Percentiles rank a stretch among this genome's conserved stretches.
Conservation (phyloP, 2,329 filamentous ascomycete genomes). For the Xylariaceae sp. region DNA sequence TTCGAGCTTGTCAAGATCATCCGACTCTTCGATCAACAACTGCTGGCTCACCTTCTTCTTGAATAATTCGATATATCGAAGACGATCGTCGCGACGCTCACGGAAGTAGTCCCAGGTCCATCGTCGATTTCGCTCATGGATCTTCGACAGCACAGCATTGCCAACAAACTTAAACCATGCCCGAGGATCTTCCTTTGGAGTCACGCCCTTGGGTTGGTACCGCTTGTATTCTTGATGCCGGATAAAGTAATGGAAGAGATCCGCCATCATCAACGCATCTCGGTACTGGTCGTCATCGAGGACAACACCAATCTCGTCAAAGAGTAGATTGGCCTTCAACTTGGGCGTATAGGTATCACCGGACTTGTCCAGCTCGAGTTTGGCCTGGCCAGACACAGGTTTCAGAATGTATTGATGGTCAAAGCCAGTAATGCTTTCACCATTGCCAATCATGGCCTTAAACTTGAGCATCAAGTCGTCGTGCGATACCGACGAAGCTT, state of each 20-base stretch:
- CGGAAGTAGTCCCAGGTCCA: slow-evolving; percentile 98
- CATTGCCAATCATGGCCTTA: slow-evolving; percentile 70
- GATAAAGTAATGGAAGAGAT: slow-evolving; percentile 97
- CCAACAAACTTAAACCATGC: slow-evolving; percentile 93
- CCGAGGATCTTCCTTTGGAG: slow-evolving; percentile 80
- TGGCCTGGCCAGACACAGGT: slow-evolving; percentile 90
- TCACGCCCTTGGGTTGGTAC: slow-evolving; percentile 73
- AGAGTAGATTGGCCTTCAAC: slow-evolving; percentile 84
- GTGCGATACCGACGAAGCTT: slow-evolving; percentile 60
- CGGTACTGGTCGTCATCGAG: slow-evolving; percentile 97
- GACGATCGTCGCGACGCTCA: slow-evolving; percentile 84
- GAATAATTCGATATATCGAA: slow-evolving; percentile 86
- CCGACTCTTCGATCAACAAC: slow-evolving; percentile 62
- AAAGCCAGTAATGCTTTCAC: slow-evolving; percentile 48
- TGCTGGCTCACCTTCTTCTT: slow-evolving; percentile 82
- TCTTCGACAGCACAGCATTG: slow-evolving; percentile 83
- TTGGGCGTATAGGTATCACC: slow-evolving; percentile 73
- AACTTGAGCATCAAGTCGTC: slow-evolving; percentile 73
- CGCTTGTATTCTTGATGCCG: slow-evolving; percentile 96
- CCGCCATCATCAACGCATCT: slow-evolving; percentile 95
- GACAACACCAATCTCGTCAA: slow-evolving; percentile 97
- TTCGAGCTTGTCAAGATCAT: slow-evolving; percentile 72
- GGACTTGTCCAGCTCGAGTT: slow-evolving; percentile 91
- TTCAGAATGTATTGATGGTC: slow-evolving; percentile 91
- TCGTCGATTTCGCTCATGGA: slow-evolving; percentile 84